Conservation (phyloP, 2,329 filamentous ascomycete genomes). For the Aspergillus chevalieri region DNA sequence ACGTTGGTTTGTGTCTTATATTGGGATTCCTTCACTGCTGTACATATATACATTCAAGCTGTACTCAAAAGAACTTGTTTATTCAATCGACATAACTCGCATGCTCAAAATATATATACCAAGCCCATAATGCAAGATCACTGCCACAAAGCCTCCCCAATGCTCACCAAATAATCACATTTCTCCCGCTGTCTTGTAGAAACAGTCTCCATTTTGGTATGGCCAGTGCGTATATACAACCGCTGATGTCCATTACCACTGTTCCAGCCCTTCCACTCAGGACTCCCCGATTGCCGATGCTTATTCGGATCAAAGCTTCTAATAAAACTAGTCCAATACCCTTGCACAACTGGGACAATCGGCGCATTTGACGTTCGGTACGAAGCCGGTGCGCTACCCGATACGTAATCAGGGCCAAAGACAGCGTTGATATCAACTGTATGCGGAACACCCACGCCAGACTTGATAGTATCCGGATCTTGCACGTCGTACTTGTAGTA, state of each 20-base stretch:
- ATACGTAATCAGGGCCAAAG: constrained; percentile 56
- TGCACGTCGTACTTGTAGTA: constrained; percentile 66
- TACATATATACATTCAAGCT: constrained; percentile 5
- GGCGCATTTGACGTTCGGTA: constrained; percentile 53
- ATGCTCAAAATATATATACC: too few relatives aligned
- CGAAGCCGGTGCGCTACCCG: constrained; percentile 44
- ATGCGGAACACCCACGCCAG: constrained; percentile 60
- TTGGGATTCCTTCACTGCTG: neutral
- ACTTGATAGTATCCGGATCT: constrained; percentile 48
- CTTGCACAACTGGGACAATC: constrained; percentile 58
- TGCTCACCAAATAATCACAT: constrained; percentile 46
- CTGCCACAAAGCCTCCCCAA: constrained; percentile 46
- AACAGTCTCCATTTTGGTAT: constrained; percentile 44
- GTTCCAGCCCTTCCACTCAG: constrained; percentile 48
- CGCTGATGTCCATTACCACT: constrained; percentile 26
- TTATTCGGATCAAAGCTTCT: constrained; percentile 60
- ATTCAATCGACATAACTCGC: neutral
- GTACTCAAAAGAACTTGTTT: neutral
- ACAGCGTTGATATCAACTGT: constrained; percentile 62
- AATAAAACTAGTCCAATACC: constrained; percentile 72
- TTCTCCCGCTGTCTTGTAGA: constrained; percentile 33
- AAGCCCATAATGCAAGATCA: constrained; percentile 14
- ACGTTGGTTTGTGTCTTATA: neutral
- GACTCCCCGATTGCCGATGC: constrained; percentile 40
- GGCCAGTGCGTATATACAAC: constrained; percentile 40